phyloP scores from a whole-genome alignment of 352 stramenopile species.

The Pythium rishiriense region DNA sequence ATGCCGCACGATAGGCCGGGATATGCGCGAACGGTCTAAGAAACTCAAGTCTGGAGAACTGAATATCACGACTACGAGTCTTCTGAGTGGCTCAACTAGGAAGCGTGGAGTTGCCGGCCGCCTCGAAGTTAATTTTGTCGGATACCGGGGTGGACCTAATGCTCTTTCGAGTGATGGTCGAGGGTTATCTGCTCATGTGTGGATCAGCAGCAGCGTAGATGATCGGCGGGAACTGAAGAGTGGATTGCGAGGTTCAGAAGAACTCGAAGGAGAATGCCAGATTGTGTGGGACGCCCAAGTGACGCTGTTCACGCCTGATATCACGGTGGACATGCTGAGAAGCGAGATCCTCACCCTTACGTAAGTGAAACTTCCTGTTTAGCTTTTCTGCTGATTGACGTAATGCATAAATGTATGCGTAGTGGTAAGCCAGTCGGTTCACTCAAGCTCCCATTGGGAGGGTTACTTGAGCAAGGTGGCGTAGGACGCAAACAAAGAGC shows the following conservation, averaged over 20 bases:
- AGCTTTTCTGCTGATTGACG: not conserved
- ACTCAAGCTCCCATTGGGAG: slow-evolving; percentile 36
- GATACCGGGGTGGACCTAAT: slow-evolving; percentile 14
- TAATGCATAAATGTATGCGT: not conserved
- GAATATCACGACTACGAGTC: not conserved
- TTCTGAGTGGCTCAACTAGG: not conserved
- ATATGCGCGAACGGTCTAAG: slow-evolving; percentile 22
- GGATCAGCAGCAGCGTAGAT: slow-evolving; percentile 38
- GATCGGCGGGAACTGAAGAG: slow-evolving; percentile 37
- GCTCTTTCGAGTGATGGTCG: slow-evolving; percentile 12
- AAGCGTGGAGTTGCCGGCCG: slow-evolving; percentile 28
- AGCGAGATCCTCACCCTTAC: slow-evolving; percentile 36
- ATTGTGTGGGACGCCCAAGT: slow-evolving; percentile 38
- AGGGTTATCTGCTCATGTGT: slow-evolving; percentile 36
- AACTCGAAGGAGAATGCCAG: slow-evolving; percentile 9
- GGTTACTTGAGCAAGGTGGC: slow-evolving; percentile 11
- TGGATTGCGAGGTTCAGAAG: slow-evolving; percentile 4
- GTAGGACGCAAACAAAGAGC: slow-evolving; percentile 23
- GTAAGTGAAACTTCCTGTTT: slow-evolving; percentile 23
- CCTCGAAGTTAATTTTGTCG: slow-evolving; percentile 41
- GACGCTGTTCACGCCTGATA: slow-evolving; percentile 42
- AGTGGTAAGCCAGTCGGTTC: slow-evolving; percentile 38
- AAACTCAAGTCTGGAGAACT: slow-evolving; percentile 27
- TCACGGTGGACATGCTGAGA: slow-evolving; percentile 37
- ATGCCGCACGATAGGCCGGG: slow-evolving; percentile 16